phyloP scores from a whole-genome alignment of 495 filamentous ascomycete genomes.

The Talaromyces wortmannii region DNA sequence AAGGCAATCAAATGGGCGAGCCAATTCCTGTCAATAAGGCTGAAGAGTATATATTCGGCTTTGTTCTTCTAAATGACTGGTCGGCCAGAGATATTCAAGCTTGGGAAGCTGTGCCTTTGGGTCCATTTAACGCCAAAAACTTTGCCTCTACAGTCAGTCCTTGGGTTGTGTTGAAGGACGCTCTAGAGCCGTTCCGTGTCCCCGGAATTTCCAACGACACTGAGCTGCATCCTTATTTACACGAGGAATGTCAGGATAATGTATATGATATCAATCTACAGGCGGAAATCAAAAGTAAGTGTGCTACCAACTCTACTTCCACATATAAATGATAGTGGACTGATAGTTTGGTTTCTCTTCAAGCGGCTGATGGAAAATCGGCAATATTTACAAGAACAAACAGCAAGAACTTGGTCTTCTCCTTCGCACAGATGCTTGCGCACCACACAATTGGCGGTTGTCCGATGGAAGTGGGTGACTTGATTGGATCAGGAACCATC shows the following conservation, averaged over 20 bases:
- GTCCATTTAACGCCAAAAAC: conserved; percentile 89
- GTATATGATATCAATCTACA: conserved; percentile 71
- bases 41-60: conserved; percentile 73
- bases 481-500: conserved; percentile 87
- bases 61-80: conserved; percentile 94
- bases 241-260: conserved; percentile 53
- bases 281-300: conserved; percentile 62
- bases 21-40: conserved; percentile 58
- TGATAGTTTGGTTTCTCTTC: background rate
- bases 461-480: conserved; percentile 70
- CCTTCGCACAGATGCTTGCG: conserved; percentile 90
- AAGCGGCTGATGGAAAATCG: conserved; percentile 30
- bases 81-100: conserved; percentile 82
- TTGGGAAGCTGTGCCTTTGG: conserved; percentile 84
- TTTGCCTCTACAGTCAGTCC: conserved; percentile 84
- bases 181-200: conserved; percentile 62
- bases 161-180: conserved; percentile 84
- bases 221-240: conserved; percentile 60
- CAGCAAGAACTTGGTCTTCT: conserved; percentile 73
- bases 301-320: conserved; percentile 30
- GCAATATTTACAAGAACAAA: conserved; percentile 60
- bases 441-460: conserved; percentile 88
- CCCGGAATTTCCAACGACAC: conserved; percentile 51
- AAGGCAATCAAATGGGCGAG: conserved; percentile 58
- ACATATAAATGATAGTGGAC: background rate